Percentiles rank a stretch among this genome's conserved stretches.
Conservation (phyloP, 208 protist genomes). For the Balamuthia mandrillaris region DNA sequence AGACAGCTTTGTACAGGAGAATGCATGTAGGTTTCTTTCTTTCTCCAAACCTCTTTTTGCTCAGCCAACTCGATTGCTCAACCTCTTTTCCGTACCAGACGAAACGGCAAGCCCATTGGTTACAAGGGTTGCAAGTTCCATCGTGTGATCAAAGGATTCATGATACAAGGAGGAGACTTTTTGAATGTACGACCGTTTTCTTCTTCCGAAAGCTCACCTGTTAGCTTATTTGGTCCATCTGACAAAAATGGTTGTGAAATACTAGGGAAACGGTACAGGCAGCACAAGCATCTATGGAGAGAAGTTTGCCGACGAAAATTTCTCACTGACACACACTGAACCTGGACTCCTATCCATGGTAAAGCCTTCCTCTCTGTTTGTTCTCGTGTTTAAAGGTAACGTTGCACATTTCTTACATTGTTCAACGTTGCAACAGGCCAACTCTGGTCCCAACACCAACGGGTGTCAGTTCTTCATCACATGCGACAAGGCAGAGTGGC, state of each 20-base stretch:
- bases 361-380: too few relatives aligned
- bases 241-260: conserved; percentile 89
- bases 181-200: conserved; percentile 59
- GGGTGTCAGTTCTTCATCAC: conserved; percentile 80
- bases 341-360: conserved; percentile 92
- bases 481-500: conserved; percentile 6
- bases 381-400: too few relatives aligned
- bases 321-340: conserved; percentile 82
- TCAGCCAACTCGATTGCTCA: too few relatives aligned
- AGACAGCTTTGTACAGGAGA: conserved; percentile 52
- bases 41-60: background rate
- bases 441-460: conserved; percentile 96
- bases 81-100: conserved; percentile 65
- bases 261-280: conserved; percentile 88
- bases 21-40: background rate
- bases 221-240: background rate
- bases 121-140: conserved; percentile 86
- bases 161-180: conserved; percentile 92
- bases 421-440: conserved; percentile 94
- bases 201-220: background rate
- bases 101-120: conserved; percentile 88
- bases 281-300: conserved; percentile 81
- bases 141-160: conserved; percentile 72
- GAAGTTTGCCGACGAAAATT: conserved; percentile 92
- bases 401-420: too few relatives aligned